Evolutionary conservation across 768 basidiomycete species (phyloP).

Genomic region (Collybiopsis confluens): DNA sequence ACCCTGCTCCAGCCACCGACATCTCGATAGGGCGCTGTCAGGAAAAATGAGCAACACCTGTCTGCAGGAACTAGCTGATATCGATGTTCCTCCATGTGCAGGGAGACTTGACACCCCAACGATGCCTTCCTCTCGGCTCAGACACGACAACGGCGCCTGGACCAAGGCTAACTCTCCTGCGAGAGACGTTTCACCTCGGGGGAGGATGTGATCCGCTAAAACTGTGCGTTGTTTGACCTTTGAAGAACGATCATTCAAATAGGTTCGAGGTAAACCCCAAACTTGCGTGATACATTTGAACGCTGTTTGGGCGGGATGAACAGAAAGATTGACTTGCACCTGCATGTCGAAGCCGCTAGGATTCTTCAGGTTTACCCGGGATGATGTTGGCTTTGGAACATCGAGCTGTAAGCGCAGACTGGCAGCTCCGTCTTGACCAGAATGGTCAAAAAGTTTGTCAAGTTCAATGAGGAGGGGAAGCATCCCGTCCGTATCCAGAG

Average conservation of each 20-base stretch:
- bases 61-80: slow-evolving; percentile 24
- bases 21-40: slow-evolving; percentile 60
- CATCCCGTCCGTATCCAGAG: neutral
- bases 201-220: no score
- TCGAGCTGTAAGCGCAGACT: neutral
- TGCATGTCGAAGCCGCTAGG: neutral
- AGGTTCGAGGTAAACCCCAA: neutral
- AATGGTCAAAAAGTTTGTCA: neutral
- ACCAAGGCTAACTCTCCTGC: neutral
- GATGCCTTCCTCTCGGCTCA: neutral
- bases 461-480: neutral
- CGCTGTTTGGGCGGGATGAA: neutral
- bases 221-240: neutral
- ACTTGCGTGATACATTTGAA: slow-evolving; percentile 1
- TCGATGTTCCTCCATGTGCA: slow-evolving; percentile 22
- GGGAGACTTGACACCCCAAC: neutral
- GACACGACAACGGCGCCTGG: neutral
- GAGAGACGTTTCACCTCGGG: neutral
- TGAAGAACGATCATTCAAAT: neutral
- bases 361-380: neutral
- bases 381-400: neutral
- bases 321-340: neutral
- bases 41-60: slow-evolving; percentile 26
- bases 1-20: slow-evolving; percentile 71
- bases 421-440: neutral